Evolutionary conservation across 1,139 yeast species (phyloP).

Genomic region (Geotrichum candidum): DNA sequence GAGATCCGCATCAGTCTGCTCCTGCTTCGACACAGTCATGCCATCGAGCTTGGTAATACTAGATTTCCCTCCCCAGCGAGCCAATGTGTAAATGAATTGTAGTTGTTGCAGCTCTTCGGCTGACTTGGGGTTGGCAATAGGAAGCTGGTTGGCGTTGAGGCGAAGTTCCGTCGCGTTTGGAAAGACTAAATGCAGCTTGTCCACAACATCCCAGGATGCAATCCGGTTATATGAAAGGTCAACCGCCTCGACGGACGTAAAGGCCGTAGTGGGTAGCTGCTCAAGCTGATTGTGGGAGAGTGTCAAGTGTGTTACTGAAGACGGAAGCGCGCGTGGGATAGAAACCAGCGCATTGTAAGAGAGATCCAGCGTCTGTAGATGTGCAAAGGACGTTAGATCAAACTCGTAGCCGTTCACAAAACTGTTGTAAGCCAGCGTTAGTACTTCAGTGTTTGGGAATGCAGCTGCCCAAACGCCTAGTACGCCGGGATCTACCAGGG

Average conservation of each 20-base stretch:
- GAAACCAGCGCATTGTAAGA: conserved; percentile 41
- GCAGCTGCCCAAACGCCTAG: conserved; percentile 33
- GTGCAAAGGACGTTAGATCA: conserved; percentile 8
- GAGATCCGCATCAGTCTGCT: conserved; percentile 59
- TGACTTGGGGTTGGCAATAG: conserved; percentile 22
- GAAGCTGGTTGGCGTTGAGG: conserved; percentile 51
- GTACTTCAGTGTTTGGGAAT: conserved; percentile 43
- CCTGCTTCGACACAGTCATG: conserved; percentile 40
- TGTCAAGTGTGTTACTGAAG: conserved; percentile 18
- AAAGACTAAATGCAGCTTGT: conserved; percentile 35
- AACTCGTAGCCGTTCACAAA: conserved; percentile 13
- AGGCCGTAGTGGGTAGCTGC: not conserved
- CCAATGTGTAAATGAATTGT: conserved; percentile 42
- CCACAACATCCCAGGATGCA: conserved; percentile 46
- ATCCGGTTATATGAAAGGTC: conserved; percentile 11
- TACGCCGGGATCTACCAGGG: conserved; percentile 29
- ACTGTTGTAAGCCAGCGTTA: conserved; percentile 48
- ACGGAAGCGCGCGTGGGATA: conserved; percentile 32
- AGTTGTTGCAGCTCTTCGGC: conserved; percentile 32
- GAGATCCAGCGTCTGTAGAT: conserved; percentile 38
- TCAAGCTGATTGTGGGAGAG: conserved; percentile 26
- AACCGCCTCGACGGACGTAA: not conserved
- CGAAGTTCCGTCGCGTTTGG: conserved; percentile 43
- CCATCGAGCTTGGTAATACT: conserved; percentile 50
- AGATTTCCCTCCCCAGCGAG: conserved; percentile 39